Evolutionary conservation across 345 rosid species (phyloP), one percentile per base, ranked within the genome.

Genomic region (Boechera divaricarpa): DNA sequence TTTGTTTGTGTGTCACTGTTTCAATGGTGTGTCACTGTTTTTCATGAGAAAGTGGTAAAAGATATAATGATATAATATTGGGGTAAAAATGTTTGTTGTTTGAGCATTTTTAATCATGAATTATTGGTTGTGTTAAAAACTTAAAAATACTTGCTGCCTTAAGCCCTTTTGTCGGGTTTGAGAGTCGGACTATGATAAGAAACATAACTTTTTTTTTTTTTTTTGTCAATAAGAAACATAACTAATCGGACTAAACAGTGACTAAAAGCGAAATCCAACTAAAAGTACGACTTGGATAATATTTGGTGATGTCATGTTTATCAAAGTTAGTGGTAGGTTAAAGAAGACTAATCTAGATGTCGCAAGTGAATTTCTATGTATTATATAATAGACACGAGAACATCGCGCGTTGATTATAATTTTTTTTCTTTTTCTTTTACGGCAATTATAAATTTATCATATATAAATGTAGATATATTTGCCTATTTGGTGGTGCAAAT

Each of bases 281-380:
- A 31, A 41, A 41, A 13, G 7, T 60, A 51, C 18, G 63, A 63
- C 72, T 56, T 44, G 44, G 29, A 28, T 28, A 28, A 2, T 28
- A 28, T 28, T 76, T 69, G 6, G 45, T 39, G 74, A 52, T 51
- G 58, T 76, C 56, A 69, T 76, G n/a, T 39, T 29, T 29, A 36
- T 9, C 45, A 35, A 56, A 47, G 32, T 57, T 49, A 32, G 39
- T 56, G 63, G 72, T 66, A 35, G 69, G 60, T 75, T 33, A 47
- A 41, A 53, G 45, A 38, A 39, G 57, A 26, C 35, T 47, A 56
- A 58, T 36, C 7, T 26, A 59, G 18, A 56, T 33, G 48, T 35
- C 36, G 66, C 16, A 13, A 47, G 1, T 18, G 15, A 21, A 54
- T 42, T n/a, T 73, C 3, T 63, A 15, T 52, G 53, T 39, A 72